Base-by-base conservation (phyloP, 2,329 filamentous ascomycete species). In the Trichoderma harzianum region DNA sequence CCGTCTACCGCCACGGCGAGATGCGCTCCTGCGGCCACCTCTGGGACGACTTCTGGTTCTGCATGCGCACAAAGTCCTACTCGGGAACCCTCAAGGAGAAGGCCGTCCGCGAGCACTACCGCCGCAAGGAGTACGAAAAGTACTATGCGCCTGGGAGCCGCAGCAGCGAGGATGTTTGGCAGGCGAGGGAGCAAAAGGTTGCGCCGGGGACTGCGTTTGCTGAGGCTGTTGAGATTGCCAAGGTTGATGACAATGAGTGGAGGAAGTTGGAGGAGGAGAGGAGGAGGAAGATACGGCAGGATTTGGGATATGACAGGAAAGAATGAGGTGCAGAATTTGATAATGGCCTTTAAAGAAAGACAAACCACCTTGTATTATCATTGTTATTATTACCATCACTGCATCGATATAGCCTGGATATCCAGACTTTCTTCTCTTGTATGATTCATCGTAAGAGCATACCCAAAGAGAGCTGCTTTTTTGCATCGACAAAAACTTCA, bases 41-140 rank as follows among this genome's bases (percentile, higher is more conserved):
- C 74, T 98, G 95, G 94, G 88, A 91, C 73, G 93, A 97, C 81
- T 98, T 97, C 82, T 97, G 95, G 93, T 95, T 98, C 84, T 99
- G 96, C 86, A 98, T 98, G 95, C 91, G 93, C 74, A 91, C 90
- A 47, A 90, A 92, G 77, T 86, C 87, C 2, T 90, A 90, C 78
- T 81, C 86, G 0, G 87, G 88, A 28, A 82, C 86, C 57, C 83
- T 89, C 75, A 89, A 89, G 77, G 89, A 88, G 72, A 87, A 85
- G 67, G 85, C 86, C 76, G 87, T 97, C 70, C 85, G 86, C 73
- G 89, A 89, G 62, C 89, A 91, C 81, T 93, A 95, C 82, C 85
- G 89, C 74, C 85, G 88, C 74, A 92, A 91, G 81, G 86, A 89
- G 78, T 82, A 85, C 73, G 88, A 87, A 51, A 92, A 90, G 80